phyloP scores from a whole-genome alignment of 495 filamentous ascomycete genomes.

The Penicillium daleae region DNA sequence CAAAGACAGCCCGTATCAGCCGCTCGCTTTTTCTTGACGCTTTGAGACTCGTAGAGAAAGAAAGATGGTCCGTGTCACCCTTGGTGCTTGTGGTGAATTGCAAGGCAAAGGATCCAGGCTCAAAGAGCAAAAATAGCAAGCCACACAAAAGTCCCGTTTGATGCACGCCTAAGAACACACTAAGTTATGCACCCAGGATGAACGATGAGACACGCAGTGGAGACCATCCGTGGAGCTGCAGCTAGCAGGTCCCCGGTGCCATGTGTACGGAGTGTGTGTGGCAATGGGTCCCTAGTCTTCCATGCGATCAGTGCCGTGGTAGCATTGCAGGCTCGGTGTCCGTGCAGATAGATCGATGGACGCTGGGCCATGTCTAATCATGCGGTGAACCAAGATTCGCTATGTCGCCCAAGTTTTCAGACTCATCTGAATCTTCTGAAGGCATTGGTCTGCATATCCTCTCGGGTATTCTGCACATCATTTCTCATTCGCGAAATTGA shows the following conservation, averaged over 20 bases:
- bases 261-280: constrained; percentile 26
- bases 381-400: not conserved
- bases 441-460: not conserved
- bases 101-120: constrained; percentile 8
- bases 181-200: constrained; percentile 20
- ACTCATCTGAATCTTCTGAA: not conserved
- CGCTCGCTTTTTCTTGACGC: constrained; percentile 26
- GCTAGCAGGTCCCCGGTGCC: constrained; percentile 16
- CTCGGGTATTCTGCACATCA: not conserved
- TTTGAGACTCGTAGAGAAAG: constrained; percentile 6
- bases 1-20: constrained; percentile 9
- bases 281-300: constrained; percentile 16
- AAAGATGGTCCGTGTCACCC: constrained; percentile 13
- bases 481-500: constrained; percentile 2
- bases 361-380: not conserved
- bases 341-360: not conserved
- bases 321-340: constrained; percentile 1
- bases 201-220: constrained; percentile 27
- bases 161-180: constrained; percentile 15
- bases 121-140: constrained; percentile 29
- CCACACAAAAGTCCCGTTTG: constrained; percentile 16
- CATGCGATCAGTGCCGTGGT: constrained; percentile 26
- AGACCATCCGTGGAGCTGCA: constrained; percentile 13
- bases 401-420: constrained; percentile 1
- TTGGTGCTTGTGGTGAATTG: constrained; percentile 3